A percentile compares a stretch with the other conserved stretches of the same genome.
Conservation (phyloP, 305 asterid genomes). For the Solanum chacoense region DNA sequence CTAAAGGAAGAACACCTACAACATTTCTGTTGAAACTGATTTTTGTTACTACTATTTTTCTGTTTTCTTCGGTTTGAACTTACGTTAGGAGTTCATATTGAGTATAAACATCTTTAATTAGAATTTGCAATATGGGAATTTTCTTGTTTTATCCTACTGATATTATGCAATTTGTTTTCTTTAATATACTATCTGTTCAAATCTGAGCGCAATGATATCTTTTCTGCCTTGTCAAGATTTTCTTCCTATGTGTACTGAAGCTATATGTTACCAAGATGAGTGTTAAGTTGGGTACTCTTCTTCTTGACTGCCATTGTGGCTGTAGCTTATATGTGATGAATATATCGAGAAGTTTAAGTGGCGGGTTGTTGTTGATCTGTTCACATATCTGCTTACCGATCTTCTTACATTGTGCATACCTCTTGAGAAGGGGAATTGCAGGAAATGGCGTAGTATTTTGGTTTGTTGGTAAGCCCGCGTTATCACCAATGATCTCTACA, state of each 20-base stretch:
- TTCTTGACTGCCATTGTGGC: slow-evolving; percentile 5
- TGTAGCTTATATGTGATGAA: background rate
- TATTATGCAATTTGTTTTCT: background rate
- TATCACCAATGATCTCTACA: background rate
- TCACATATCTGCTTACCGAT: slow-evolving; percentile 5
- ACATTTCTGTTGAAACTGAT: background rate
- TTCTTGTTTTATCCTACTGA: background rate
- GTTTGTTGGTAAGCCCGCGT: background rate
- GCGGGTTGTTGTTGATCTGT: background rate
- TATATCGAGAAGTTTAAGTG: background rate
- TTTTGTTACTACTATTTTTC: background rate
- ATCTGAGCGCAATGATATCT: background rate
- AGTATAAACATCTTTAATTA: background rate
- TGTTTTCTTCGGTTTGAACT: background rate
- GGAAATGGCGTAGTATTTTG: background rate
- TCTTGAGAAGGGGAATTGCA: background rate
- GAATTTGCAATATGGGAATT: background rate
- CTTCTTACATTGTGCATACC: background rate
- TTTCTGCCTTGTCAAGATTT: background rate
- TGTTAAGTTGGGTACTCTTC: background rate
- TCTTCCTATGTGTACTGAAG: background rate
- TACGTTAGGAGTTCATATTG: background rate
- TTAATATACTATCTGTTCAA: background rate
- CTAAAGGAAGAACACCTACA: background rate
- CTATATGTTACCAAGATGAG: slow-evolving; percentile 1